Evolutionary conservation across 2,329 filamentous ascomycete species (phyloP), one percentile per base, ranked within the genome.

Genomic region (Pyrenophora teres): DNA sequence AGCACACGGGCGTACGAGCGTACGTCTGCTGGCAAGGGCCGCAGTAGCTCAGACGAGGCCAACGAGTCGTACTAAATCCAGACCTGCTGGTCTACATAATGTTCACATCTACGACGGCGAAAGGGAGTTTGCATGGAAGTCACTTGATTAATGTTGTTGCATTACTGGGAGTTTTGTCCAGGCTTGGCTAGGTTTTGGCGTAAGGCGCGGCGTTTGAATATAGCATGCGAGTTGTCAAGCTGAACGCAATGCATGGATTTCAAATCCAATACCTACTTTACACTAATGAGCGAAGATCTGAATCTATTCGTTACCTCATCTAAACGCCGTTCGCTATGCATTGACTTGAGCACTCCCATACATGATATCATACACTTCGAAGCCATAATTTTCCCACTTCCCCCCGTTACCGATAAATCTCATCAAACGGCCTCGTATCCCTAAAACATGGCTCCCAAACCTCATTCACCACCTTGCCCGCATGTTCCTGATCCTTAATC

Each of bases 361-460:
- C 16, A 46, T 25, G 32, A 25, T 25, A 46, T 39, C 36, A 32
- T 39, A 33, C 36, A 33, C 39, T 15, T 27, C 9, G 4, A 3
- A 16, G 15, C 15, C 15, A 15, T 15, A 15, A 15, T 15, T 15
- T 15, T 15, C 15, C 15, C 15, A 15, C 15, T 15, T 15, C 25
- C 13, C 12, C 0, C 3, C 13, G 18, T 32, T 57, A 93, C 73
- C 90, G 87, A 74, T 96, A 99, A 46, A 99, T 92, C 73, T 97
- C 93, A 73, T 97, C 92, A 75, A 99, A 99, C 2, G 94, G 94
- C 68, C 94, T 81, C 3, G 93, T 97, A 75, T 99, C 94, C 44
- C 84, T 80, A 73, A 96, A 99, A 74, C 94, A 99, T 65, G 92
- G 97, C 63, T 96, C 92, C 91, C 93, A 99, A n/a, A 99, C 94